Evolutionary conservation across 2,329 filamentous ascomycete genomes (phyloP).

Genomic region (Aureobasidium sp.): DNA sequence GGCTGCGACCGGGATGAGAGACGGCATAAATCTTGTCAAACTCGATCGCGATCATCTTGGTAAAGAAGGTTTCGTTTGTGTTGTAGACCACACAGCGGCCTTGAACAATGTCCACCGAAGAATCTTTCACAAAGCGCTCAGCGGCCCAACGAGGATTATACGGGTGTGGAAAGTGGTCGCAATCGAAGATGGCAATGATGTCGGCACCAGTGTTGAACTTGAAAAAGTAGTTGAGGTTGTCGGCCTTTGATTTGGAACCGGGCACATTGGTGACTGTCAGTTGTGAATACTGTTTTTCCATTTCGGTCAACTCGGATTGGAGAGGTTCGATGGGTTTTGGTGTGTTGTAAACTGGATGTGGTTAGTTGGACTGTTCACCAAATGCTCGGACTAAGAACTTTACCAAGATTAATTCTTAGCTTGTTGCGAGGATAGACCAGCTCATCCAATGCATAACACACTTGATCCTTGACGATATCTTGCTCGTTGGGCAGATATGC

Average conservation of each 20-base stretch:
- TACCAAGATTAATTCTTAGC: constrained; percentile 39
- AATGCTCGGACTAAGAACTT: background rate
- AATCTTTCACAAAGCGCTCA: constrained; percentile 39
- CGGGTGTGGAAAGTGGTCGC: constrained; percentile 45
- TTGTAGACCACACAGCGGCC: constrained; percentile 46
- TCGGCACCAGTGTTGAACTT: constrained; percentile 39
- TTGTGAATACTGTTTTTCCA: constrained; percentile 34
- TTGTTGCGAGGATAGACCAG: constrained; percentile 41
- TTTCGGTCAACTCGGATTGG: constrained; percentile 36
- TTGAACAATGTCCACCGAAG: constrained; percentile 42
- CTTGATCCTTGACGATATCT: constrained; percentile 44
- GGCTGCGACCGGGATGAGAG: constrained; percentile 42
- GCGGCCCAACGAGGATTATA: constrained; percentile 43
- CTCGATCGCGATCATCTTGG: constrained; percentile 44
- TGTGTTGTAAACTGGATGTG: constrained; percentile 39
- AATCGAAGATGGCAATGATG: constrained; percentile 44
- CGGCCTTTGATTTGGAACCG: constrained; percentile 44
- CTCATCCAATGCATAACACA: constrained; percentile 41
- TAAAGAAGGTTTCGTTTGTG: constrained; percentile 37
- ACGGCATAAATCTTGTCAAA: constrained; percentile 49
- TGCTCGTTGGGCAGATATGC: constrained; percentile 47
- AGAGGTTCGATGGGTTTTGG: constrained; percentile 41
- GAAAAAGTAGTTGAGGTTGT: constrained; percentile 46
- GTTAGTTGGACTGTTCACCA: background rate
- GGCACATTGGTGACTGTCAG: constrained; percentile 43